phyloP scores from a whole-genome alignment of 352 stramenopile species.

The Aphanomyces astaci region DNA sequence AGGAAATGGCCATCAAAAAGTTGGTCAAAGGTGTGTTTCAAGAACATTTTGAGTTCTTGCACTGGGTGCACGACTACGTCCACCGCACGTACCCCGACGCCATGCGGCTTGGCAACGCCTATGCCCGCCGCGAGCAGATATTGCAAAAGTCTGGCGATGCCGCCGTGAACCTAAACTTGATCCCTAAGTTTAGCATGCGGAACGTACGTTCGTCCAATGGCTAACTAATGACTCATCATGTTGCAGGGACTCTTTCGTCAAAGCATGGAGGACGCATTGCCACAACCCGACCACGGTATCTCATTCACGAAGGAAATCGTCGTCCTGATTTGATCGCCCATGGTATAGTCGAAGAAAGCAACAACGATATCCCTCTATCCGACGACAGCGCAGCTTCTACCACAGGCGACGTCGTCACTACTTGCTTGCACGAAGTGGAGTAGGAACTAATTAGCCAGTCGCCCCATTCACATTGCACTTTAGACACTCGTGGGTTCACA shows the following conservation, averaged over 20 bases:
- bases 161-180: slow-evolving; percentile 46
- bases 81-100: slow-evolving; percentile 57
- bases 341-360: too few species aligned
- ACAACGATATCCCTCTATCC: too few species aligned
- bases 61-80: slow-evolving; percentile 78
- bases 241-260: slow-evolving; percentile 1
- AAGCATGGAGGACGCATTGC: background rate
- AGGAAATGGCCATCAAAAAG: slow-evolving; percentile 65
- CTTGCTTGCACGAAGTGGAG: background rate
- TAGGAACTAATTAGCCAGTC: background rate
- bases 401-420: too few species aligned
- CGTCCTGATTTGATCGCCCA: too few species aligned
- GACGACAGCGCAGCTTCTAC: too few species aligned
- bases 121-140: slow-evolving; percentile 45
- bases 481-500: background rate
- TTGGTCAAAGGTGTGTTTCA: slow-evolving; percentile 63
- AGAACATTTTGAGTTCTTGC: slow-evolving; percentile 75
- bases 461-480: background rate
- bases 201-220: background rate
- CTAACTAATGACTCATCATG: slow-evolving; percentile 21
- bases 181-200: slow-evolving; percentile 35
- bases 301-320: too few species aligned
- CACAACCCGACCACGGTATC: background rate
- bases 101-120: slow-evolving; percentile 44
- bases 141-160: slow-evolving; percentile 25